A percentile compares a stretch with the other conserved stretches of the same genome.
phyloP scores from a whole-genome alignment of 108 stramenopile species.

The Conticribra weissflogii region DNA sequence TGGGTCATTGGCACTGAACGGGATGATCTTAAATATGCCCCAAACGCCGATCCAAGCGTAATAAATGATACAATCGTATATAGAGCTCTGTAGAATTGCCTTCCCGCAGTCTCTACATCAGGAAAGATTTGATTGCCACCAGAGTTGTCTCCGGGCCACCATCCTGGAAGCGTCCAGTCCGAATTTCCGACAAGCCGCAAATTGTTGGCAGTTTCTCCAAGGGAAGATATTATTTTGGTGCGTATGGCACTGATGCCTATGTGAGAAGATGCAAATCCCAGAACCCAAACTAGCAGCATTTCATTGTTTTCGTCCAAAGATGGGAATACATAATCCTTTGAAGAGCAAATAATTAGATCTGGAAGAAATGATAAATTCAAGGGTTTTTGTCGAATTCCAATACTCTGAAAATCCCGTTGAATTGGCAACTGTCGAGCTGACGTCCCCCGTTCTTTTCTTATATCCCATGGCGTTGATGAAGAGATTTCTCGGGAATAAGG shows the following conservation, averaged over 20 bases:
- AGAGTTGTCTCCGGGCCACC: constrained; percentile 60
- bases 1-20: not conserved
- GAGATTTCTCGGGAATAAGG: no score
- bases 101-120: constrained; percentile 51
- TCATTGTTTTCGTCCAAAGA: not conserved
- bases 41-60: constrained; percentile 54
- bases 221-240: constrained; percentile 31
- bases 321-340: no score
- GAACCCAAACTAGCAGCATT: constrained; percentile 32
- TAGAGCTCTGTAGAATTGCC: constrained; percentile 58
- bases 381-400: no score
- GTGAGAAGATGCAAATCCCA: constrained; percentile 57
- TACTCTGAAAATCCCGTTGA: no score
- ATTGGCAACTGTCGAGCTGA: no score
- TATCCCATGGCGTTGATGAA: no score
- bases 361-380: no score
- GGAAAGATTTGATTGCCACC: constrained; percentile 58
- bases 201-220: constrained; percentile 35
- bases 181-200: constrained; percentile 43
- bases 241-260: constrained; percentile 65
- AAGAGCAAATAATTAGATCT: no score
- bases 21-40: constrained; percentile 41
- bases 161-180: constrained; percentile 47
- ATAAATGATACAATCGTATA: constrained; percentile 60
- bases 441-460: no score